Conservation (phyloP, 805 yeast genomes). For the Wickerhamiella hasegawae region DNA sequence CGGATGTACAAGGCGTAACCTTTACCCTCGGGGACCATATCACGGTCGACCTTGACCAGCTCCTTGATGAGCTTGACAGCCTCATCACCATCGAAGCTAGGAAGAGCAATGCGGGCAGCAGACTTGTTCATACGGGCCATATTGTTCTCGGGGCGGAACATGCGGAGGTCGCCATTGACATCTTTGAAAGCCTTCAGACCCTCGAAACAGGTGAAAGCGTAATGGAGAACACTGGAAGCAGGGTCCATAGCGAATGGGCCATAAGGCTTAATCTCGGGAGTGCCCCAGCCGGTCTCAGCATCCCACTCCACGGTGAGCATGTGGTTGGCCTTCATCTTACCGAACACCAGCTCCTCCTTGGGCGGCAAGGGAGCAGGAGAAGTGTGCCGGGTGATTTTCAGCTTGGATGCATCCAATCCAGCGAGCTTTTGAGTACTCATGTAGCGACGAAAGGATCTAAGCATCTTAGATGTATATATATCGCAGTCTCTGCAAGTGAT, state of each 20-base stretch:
- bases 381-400: conserved; percentile 31
- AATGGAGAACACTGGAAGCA: conserved; percentile 80
- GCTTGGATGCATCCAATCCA: conserved; percentile 38
- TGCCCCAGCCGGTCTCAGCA: conserved; percentile 61
- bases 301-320: conserved; percentile 83
- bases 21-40: conserved; percentile 65
- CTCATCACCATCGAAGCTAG: conserved; percentile 68
- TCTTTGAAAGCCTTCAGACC: conserved; percentile 85
- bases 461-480: too few species aligned
- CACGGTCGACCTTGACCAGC: conserved; percentile 56
- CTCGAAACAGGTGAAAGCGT: conserved; percentile 88
- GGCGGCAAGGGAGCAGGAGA: conserved; percentile 40
- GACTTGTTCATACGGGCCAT: conserved; percentile 83
- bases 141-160: conserved; percentile 85
- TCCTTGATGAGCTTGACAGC: conserved; percentile 60
- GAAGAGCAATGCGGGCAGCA: conserved; percentile 78
- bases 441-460: too few species aligned
- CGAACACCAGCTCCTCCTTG: conserved; percentile 51
- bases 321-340: conserved; percentile 68
- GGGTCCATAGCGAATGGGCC: conserved; percentile 69
- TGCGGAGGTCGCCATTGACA: conserved; percentile 40
- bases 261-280: conserved; percentile 81
- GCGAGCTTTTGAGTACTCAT: conserved; percentile 14
- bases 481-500: too few species aligned
- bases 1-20: conserved; percentile 89